phyloP scores from a whole-genome alignment of 305 asterid species.

The Fraxinus dipetala region DNA sequence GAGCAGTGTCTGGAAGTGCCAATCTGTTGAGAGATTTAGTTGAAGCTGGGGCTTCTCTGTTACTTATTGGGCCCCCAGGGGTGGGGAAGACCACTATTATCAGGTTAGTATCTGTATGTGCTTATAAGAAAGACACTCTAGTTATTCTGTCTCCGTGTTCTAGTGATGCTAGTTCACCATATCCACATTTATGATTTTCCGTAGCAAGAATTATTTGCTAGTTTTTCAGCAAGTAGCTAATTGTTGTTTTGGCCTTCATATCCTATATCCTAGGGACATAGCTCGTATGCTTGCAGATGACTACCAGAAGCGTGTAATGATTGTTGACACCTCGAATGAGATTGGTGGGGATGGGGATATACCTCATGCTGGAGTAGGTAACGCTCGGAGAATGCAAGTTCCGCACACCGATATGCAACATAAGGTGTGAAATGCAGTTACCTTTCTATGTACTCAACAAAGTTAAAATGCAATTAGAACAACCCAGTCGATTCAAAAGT shows the following conservation, averaged over 20 bases:
- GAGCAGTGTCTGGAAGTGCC: conserved; percentile 88
- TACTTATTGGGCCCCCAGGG: conserved; percentile 97
- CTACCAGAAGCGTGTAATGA: conserved; percentile 86
- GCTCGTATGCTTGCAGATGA: conserved; percentile 95
- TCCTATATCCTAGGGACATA: conserved; percentile 58
- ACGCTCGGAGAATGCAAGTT: conserved; percentile 95
- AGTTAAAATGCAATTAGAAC: conserved; percentile 5
- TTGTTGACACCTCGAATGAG: conserved; percentile 95
- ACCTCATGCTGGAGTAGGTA: conserved; percentile 88
- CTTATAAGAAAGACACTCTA: neutral
- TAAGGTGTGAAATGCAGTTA: conserved; percentile 46
- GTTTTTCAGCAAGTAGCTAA: conserved; percentile 1
- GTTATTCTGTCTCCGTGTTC: conserved; percentile 3
- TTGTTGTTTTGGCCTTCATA: conserved; percentile 15
- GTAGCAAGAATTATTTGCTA: neutral
- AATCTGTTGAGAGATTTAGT: conserved; percentile 71
- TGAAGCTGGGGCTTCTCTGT: conserved; percentile 71
- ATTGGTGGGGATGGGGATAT: conserved; percentile 97
- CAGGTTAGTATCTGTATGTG: conserved; percentile 44
- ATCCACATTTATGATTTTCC: conserved; percentile 10
- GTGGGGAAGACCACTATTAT: conserved; percentile 94
- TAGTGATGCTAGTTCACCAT: neutral
- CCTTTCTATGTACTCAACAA: conserved; percentile 12
- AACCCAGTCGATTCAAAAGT: neutral
- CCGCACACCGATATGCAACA: conserved; percentile 87